phyloP scores from a whole-genome alignment of 2,329 filamentous ascomycete genomes.

The Aspergillus ruber region DNA sequence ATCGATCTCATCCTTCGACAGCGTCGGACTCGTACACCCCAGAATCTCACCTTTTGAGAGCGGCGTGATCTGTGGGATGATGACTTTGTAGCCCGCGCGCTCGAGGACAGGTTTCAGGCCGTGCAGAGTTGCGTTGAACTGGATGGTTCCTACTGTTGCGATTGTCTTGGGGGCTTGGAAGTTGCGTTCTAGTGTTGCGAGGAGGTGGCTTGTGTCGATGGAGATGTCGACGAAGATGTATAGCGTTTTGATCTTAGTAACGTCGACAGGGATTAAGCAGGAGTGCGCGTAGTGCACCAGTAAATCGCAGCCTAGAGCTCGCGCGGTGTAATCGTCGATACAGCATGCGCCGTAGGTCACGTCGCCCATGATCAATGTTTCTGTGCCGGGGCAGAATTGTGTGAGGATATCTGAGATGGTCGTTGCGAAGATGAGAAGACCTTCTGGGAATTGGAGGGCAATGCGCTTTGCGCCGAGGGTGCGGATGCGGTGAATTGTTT shows the following conservation, averaged over 20 bases:
- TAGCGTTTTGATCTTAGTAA: slow-evolving; percentile 92
- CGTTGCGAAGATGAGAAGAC: slow-evolving; percentile 87
- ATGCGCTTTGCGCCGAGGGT: slow-evolving; percentile 72
- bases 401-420: slow-evolving; percentile 95
- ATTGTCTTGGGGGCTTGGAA: slow-evolving; percentile 80
- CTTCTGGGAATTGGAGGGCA: slow-evolving; percentile 95
- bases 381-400: slow-evolving; percentile 84
- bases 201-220: slow-evolving; percentile 82
- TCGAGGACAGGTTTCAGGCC: slow-evolving; percentile 72
- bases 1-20: slow-evolving; percentile 59
- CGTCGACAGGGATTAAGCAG: slow-evolving; percentile 90
- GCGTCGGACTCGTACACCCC: slow-evolving; percentile 84
- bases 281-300: slow-evolving; percentile 96
- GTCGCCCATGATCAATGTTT: slow-evolving; percentile 97
- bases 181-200: slow-evolving; percentile 82
- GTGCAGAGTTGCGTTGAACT: slow-evolving; percentile 97
- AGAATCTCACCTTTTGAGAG: slow-evolving; percentile 92
- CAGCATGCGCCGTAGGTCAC: slow-evolving; percentile 98
- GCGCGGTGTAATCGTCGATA: slow-evolving; percentile 95
- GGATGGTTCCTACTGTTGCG: slow-evolving; percentile 91
- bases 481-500: slow-evolving; percentile 92
- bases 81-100: slow-evolving; percentile 72
- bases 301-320: slow-evolving; percentile 87
- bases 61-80: slow-evolving; percentile 88
- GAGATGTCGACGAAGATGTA: slow-evolving; percentile 98